These are phyloP conservation scores for Babesia divergens DNA, from an alignment of 169 alveolate species.

Conservation along the genomic window DNA sequence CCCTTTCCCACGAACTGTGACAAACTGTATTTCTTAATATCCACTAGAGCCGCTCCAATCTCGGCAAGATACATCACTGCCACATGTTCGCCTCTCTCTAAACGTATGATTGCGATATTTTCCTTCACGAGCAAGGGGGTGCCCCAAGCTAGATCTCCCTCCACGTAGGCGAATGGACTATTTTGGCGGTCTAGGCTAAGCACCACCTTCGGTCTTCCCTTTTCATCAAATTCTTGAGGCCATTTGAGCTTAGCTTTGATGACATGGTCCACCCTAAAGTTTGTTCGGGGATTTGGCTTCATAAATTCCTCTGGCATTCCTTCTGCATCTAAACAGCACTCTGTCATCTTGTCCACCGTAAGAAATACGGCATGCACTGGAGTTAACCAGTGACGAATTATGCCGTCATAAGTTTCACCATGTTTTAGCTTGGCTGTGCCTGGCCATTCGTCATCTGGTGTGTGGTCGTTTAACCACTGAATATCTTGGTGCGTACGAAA, in stretches of 20 bases:
- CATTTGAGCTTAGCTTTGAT: slow-evolving; percentile 36
- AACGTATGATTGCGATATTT: slow-evolving; percentile 37
- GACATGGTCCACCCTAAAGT: slow-evolving; percentile 25
- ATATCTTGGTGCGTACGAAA: slow-evolving; percentile 9
- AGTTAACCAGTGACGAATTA: slow-evolving; percentile 48
- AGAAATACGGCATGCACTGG: slow-evolving; percentile 43
- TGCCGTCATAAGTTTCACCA: slow-evolving; percentile 34
- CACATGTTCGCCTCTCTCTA: slow-evolving; percentile 25
- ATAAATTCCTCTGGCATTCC: slow-evolving; percentile 22
- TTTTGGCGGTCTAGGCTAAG: neutral
- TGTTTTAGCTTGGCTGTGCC: slow-evolving; percentile 35
- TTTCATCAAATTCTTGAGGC: slow-evolving; percentile 56
- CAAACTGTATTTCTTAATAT: neutral
- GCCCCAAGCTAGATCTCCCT: slow-evolving; percentile 25
- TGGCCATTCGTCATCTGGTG: slow-evolving; percentile 59
- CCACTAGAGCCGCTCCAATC: slow-evolving; percentile 3
- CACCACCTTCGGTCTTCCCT: slow-evolving; percentile 49
- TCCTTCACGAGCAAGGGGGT: slow-evolving; percentile 43
- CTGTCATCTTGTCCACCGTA: slow-evolving; percentile 39
- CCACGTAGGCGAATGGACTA: neutral
- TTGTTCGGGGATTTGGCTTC: neutral
- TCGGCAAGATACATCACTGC: slow-evolving; percentile 28
- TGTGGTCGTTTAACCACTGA: slow-evolving; percentile 35
- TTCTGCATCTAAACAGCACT: slow-evolving; percentile 34
- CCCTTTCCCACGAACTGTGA: slow-evolving; percentile 30